phyloP scores from a whole-genome alignment of 78 protist genomes.

The Dictyostelium discoideum region dicty_2.7 NC_007088.5:1165501-1166000 shows the following conservation, averaged over 20 bases:
- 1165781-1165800: conserved; percentile 43
- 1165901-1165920: conserved; percentile 69
- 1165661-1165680: not conserved
- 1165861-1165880: conserved; percentile 44
- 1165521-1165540: too few species aligned
- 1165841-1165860: conserved; percentile 51
- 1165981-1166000: conserved; percentile 30
- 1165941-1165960: conserved; percentile 13
- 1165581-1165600: too few species aligned
- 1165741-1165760: not conserved
- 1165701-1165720: conserved; percentile 18
- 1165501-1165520: too few species aligned
- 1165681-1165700: not conserved
- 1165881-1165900: conserved; percentile 67
- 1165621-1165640: not conserved
- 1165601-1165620: not conserved
- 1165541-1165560: too few species aligned
- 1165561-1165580: too few species aligned
- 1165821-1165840: conserved; percentile 19
- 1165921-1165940: conserved; percentile 64
- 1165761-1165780: conserved; percentile 21
- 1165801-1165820: conserved; percentile 56
- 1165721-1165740: not conserved
- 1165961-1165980: not conserved
- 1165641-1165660: not conserved